phyloP scores from a whole-genome alignment of 768 basidiomycete species.

The Psilocybe subaeruginosa region DNA sequence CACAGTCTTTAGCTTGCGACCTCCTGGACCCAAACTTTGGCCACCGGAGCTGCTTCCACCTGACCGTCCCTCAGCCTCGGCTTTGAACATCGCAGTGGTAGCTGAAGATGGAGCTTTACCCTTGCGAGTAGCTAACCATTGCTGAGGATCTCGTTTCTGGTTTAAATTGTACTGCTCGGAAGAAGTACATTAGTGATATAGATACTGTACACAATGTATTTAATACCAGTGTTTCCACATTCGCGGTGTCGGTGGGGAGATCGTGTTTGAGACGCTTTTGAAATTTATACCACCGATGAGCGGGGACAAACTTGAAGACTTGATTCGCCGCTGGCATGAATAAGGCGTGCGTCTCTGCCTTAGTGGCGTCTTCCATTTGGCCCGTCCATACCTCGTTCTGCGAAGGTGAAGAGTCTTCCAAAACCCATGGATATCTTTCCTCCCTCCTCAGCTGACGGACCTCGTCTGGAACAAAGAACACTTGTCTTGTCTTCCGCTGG shows the following conservation, averaged over 20 bases:
- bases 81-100: slow-evolving; percentile 71
- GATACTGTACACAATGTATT: slow-evolving; percentile 19
- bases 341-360: slow-evolving; percentile 74
- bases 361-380: slow-evolving; percentile 76
- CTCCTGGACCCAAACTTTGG: slow-evolving; percentile 71
- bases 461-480: slow-evolving; percentile 81
- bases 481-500: slow-evolving; percentile 83
- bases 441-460: slow-evolving; percentile 78
- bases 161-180: slow-evolving; percentile 48
- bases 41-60: slow-evolving; percentile 39
- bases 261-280: slow-evolving; percentile 82
- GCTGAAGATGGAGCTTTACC: slow-evolving; percentile 60
- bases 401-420: slow-evolving; percentile 71
- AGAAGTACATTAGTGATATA: slow-evolving; percentile 24
- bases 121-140: slow-evolving; percentile 68
- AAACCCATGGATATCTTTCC: slow-evolving; percentile 91
- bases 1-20: slow-evolving; percentile 65
- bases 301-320: slow-evolving; percentile 86
- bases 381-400: slow-evolving; percentile 80
- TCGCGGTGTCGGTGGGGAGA: slow-evolving; percentile 65
- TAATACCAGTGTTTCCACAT: slow-evolving; percentile 66
- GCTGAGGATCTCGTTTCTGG: slow-evolving; percentile 77
- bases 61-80: slow-evolving; percentile 55
- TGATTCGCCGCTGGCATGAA: slow-evolving; percentile 85
- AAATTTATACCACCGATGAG: slow-evolving; percentile 92